phyloP scores from a whole-genome alignment of 202 grass and related monocot genomes.

The Tripidium arundinaceum region DNA sequence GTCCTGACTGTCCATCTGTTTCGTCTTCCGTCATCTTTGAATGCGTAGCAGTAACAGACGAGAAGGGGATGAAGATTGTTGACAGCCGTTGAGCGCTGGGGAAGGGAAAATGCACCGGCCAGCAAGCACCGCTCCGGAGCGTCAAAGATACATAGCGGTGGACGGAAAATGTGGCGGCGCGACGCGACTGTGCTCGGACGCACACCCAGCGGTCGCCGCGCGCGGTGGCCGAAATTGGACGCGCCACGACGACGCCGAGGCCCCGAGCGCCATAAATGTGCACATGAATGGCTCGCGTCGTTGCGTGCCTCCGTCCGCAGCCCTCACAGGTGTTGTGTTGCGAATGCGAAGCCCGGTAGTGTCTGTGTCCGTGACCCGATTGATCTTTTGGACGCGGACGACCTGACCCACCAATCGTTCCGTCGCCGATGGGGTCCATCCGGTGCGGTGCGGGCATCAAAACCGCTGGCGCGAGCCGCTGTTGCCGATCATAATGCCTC shows the following conservation, averaged over 20 bases:
- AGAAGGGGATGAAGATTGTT: not conserved
- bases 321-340: too few species aligned
- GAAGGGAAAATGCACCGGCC: not conserved
- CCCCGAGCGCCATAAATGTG: slow-evolving; percentile 29
- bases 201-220: not conserved
- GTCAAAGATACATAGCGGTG: too few species aligned
- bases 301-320: too few species aligned
- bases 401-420: not conserved
- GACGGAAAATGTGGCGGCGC: not conserved
- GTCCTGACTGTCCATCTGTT: too few species aligned
- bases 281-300: slow-evolving; percentile 2
- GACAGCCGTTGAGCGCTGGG: not conserved
- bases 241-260: not conserved
- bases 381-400: not conserved
- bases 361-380: not conserved
- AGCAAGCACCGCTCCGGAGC: too few species aligned
- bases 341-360: too few species aligned
- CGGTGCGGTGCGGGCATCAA: not conserved
- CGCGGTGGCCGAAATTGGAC: not conserved
- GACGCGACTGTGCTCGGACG: not conserved
- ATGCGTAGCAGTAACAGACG: not conserved
- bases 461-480: too few species aligned
- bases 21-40: not conserved
- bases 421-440: not conserved
- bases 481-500: too few species aligned